phyloP scores from a whole-genome alignment of 2,329 filamentous ascomycete genomes.

The Aspergillus puulaauensis region DNA sequence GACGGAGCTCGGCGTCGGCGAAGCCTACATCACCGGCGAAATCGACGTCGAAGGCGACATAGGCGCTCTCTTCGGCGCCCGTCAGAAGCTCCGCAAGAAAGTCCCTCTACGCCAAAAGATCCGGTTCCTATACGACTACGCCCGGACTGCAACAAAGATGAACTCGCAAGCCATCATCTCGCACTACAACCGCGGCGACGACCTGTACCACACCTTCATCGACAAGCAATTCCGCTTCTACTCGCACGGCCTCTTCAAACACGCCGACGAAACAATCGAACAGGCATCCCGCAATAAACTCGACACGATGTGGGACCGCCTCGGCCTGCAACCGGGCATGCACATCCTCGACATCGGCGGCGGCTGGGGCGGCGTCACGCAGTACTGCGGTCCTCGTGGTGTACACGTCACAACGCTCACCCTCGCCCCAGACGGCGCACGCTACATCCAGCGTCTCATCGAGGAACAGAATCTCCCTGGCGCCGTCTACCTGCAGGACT shows the following conservation, averaged over 20 bases:
- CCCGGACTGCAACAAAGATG: not conserved
- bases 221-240: constrained; percentile 1
- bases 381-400: constrained; percentile 1
- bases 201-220: not conserved
- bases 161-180: not conserved
- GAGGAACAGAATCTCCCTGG: too few species aligned
- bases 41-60: not conserved
- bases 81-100: not conserved
- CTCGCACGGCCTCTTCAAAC: not conserved
- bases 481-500: too few species aligned
- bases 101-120: not conserved
- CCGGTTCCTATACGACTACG: not conserved
- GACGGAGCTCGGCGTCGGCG: not conserved
- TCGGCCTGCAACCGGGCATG: not conserved
- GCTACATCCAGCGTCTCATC: too few species aligned
- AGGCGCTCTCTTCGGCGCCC: not conserved
- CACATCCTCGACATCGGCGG: not conserved
- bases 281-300: not conserved
- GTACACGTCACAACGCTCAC: not conserved
- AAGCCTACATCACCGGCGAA: not conserved
- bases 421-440: too few species aligned
- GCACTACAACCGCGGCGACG: not conserved
- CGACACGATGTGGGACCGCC: not conserved
- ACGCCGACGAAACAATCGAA: not conserved
- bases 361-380: constrained; percentile 1